phyloP scores from a whole-genome alignment of 2,329 filamentous ascomycete species.

The Ophiosphaerella narmari region DNA sequence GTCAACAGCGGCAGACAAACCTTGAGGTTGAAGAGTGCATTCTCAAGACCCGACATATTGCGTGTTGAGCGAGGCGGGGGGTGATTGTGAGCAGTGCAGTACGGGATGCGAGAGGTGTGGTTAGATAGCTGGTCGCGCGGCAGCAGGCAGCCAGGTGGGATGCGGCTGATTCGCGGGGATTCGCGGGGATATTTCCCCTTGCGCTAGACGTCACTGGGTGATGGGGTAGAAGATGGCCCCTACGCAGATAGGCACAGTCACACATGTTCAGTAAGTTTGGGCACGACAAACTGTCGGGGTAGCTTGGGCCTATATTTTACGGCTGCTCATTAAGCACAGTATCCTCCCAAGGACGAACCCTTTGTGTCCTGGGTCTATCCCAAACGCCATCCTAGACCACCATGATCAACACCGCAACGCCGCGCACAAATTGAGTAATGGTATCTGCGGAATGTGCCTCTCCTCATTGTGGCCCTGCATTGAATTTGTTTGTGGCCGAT shows the following conservation, averaged over 20 bases:
- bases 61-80: background rate
- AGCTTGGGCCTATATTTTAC: too few species aligned
- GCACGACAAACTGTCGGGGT: too few species aligned
- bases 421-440: conserved; percentile 11
- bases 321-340: too few species aligned
- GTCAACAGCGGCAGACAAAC: conserved; percentile 38
- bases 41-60: conserved; percentile 64
- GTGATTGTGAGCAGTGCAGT: conserved; percentile 7
- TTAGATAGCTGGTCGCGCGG: conserved; percentile 7
- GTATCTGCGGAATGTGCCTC: conserved; percentile 14
- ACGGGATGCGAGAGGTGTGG: conserved; percentile 4
- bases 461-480: conserved; percentile 53
- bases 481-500: conserved; percentile 74
- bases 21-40: conserved; percentile 66
- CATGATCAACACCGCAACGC: conserved; percentile 30
- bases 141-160: conserved; percentile 14
- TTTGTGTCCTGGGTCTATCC: conserved; percentile 16
- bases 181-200: conserved; percentile 29
- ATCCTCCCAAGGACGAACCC: background rate
- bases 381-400: conserved; percentile 25
- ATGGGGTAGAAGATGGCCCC: background rate
- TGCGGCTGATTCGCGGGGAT: conserved; percentile 32
- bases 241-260: background rate
- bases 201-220: conserved; percentile 24
- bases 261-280: too few species aligned